Conservation (phyloP, 805 yeast genomes). For the Pachysolen tannophilus region DNA sequence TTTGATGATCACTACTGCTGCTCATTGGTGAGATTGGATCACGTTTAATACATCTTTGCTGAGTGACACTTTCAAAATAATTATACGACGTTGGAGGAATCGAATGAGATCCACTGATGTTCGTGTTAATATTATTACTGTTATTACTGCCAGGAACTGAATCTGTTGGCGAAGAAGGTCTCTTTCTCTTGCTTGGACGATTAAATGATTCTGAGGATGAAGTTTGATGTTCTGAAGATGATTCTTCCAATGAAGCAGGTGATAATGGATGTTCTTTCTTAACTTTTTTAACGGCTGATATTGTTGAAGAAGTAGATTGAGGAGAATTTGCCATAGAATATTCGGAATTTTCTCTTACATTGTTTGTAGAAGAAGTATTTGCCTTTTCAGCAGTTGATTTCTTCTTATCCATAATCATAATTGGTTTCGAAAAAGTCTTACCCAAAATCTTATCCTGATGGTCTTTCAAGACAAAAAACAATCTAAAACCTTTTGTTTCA, state of each 20-base stretch:
- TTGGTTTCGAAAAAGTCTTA: conserved; percentile 59
- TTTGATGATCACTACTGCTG: conserved; percentile 10
- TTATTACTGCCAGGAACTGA: conserved; percentile 13
- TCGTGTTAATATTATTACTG: no score
- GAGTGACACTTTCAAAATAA: conserved; percentile 29
- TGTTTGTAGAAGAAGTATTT: conserved; percentile 6
- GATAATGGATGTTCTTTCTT: conserved; percentile 33
- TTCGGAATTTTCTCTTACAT: conserved; percentile 3
- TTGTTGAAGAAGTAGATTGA: not conserved
- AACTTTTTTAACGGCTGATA: not conserved
- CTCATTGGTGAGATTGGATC: conserved; percentile 38
- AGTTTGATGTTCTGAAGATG: conserved; percentile 43
- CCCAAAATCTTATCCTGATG: conserved; percentile 57
- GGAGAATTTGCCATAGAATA: not conserved
- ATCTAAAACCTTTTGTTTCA: conserved; percentile 77
- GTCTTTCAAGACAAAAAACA: conserved; percentile 62
- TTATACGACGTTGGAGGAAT: no score
- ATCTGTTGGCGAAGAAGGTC: conserved; percentile 20
- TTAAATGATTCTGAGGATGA: conserved; percentile 14
- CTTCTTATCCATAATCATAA: conserved; percentile 93
- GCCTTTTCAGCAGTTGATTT: conserved; percentile 29
- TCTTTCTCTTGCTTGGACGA: conserved; percentile 41
- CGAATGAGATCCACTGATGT: no score
- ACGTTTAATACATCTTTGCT: conserved; percentile 25
- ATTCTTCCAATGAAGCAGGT: conserved; percentile 56